Evolutionary conservation across 2,329 filamentous ascomycete genomes (phyloP).

Genomic region (Clonostachys solani): DNA sequence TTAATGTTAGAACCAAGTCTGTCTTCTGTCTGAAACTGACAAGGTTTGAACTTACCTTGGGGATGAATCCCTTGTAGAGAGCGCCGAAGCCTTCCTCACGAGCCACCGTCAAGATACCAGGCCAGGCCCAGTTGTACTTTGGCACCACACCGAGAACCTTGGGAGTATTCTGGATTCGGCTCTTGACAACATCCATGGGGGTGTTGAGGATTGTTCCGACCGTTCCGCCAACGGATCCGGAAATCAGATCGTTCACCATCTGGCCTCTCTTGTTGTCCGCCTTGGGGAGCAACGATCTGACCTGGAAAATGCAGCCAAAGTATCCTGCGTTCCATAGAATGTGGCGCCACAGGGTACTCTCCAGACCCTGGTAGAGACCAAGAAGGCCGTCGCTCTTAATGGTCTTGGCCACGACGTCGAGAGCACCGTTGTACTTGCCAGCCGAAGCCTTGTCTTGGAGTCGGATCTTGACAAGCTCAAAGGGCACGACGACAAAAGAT

Average conservation of each 20-base stretch:
- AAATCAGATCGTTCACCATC: constrained; percentile 82
- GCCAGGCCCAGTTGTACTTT: constrained; percentile 99
- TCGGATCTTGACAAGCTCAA: constrained; percentile 97
- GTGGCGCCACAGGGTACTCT: constrained; percentile 96
- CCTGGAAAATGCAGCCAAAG: constrained; percentile 98
- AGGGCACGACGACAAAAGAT: constrained; percentile 94
- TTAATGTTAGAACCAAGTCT: not conserved
- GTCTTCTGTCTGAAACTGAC: not conserved
- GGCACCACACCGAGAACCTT: constrained; percentile 75
- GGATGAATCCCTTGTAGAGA: constrained; percentile 95
- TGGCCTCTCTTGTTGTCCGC: constrained; percentile 77
- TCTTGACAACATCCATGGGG: constrained; percentile 96
- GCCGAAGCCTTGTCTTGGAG: constrained; percentile 94
- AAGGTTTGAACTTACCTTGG: constrained; percentile 72
- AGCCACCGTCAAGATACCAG: constrained; percentile 78
- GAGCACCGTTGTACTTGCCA: constrained; percentile 77
- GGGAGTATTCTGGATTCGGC: constrained; percentile 89
- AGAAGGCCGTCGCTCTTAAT: constrained; percentile 78
- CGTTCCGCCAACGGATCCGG: constrained; percentile 84
- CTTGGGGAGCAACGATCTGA: constrained; percentile 77
- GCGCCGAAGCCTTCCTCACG: constrained; percentile 90
- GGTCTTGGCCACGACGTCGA: constrained; percentile 79
- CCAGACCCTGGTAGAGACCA: constrained; percentile 93
- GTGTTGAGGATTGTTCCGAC: constrained; percentile 89
- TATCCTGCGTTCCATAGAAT: constrained; percentile 87